phyloP scores from a whole-genome alignment of 2,329 filamentous ascomycete genomes.

The Cercospora zeina region DNA sequence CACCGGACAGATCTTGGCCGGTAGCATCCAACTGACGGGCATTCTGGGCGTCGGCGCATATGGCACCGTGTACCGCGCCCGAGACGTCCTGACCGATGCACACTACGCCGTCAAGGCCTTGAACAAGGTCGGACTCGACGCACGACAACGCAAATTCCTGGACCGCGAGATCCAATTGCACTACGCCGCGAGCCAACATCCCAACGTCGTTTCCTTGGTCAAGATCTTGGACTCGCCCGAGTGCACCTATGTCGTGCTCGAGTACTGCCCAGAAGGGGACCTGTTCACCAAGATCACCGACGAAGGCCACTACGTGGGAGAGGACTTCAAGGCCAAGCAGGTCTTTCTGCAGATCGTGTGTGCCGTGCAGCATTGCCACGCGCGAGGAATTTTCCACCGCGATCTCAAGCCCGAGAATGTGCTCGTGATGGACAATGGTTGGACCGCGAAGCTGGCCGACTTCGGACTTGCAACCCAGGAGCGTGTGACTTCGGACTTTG shows the following conservation, averaged over 20 bases:
- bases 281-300: conserved; percentile 98
- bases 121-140: conserved; percentile 89
- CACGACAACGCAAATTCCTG: conserved; percentile 84
- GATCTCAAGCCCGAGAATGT: conserved; percentile 99
- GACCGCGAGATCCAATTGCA: conserved; percentile 90
- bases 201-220: conserved; percentile 88
- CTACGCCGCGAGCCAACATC: conserved; percentile 82
- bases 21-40: conserved; percentile 76
- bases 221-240: conserved; percentile 90
- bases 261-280: conserved; percentile 96
- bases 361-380: conserved; percentile 94
- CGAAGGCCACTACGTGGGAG: conserved; percentile 85
- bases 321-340: conserved; percentile 81
- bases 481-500: conserved; percentile 84
- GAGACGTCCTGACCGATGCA: conserved; percentile 76
- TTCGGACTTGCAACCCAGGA: conserved; percentile 93
- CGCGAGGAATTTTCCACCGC: conserved; percentile 89
- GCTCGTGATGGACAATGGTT: conserved; percentile 81
- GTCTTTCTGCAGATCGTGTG: conserved; percentile 95
- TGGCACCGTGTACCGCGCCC: conserved; percentile 88
- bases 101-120: conserved; percentile 96
- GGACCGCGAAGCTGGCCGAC: conserved; percentile 92
- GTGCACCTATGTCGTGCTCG: conserved; percentile 93
- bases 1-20: conserved; percentile 78
- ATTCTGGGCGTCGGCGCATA: conserved; percentile 94